Percentiles rank a stretch among this genome's conserved stretches.
phyloP scores from a whole-genome alignment of 768 basidiomycete species.

The Nidularia sp. region DNA sequence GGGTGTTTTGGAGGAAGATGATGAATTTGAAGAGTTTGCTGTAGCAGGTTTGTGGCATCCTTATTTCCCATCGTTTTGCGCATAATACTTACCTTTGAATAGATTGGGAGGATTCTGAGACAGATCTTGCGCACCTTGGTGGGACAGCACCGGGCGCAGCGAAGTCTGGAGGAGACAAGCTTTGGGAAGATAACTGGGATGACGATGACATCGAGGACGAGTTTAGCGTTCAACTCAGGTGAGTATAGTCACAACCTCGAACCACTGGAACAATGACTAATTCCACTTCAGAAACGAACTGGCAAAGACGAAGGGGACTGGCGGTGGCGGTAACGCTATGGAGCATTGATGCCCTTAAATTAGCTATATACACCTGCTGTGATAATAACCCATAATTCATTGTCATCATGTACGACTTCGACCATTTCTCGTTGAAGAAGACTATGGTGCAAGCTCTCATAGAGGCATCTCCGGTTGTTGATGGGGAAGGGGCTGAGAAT shows the following conservation, averaged over 20 bases:
- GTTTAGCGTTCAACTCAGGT: conserved; percentile 95
- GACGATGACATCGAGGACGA: conserved; percentile 99
- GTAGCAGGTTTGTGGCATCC: conserved; percentile 59
- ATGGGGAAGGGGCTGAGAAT: no score
- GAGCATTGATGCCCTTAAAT: conserved; percentile 35
- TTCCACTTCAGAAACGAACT: conserved; percentile 51
- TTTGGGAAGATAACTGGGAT: conserved; percentile 99
- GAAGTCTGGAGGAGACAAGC: conserved; percentile 79
- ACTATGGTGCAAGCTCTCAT: no score
- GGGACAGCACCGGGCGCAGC: conserved; percentile 72
- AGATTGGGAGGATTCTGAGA: conserved; percentile 90
- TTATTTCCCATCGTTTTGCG: background rate
- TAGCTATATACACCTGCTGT: background rate
- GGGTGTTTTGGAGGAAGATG: conserved; percentile 93
- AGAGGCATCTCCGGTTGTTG: no score
- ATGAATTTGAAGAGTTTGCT: conserved; percentile 93
- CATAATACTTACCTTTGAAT: background rate
- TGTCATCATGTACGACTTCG: no score
- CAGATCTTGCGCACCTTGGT: conserved; percentile 74
- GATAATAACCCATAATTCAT: conserved; percentile 1
- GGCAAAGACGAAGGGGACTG: conserved; percentile 44
- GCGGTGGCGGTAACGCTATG: conserved; percentile 44
- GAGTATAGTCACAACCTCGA: conserved; percentile 20
- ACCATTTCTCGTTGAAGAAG: no score
- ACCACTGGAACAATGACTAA: background rate